Conservation (phyloP, 2,329 filamentous ascomycete species). For the Cercospora sp. region DNA sequence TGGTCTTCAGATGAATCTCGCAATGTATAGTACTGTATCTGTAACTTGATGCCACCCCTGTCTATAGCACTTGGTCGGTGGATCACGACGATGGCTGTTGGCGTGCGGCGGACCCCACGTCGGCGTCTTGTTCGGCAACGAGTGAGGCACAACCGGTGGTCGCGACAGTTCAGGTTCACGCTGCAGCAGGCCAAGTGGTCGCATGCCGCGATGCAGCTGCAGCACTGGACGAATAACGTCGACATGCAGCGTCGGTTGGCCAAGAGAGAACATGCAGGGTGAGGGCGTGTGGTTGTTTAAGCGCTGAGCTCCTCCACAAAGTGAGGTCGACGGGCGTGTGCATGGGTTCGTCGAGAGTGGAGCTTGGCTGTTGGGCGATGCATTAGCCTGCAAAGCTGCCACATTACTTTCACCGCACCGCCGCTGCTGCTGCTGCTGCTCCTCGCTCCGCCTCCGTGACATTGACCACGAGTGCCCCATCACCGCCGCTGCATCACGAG, state of each 20-base stretch:
- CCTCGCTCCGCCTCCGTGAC: not conserved
- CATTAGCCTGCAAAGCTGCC: constrained; percentile 6
- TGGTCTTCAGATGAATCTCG: not conserved
- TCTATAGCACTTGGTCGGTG: not conserved
- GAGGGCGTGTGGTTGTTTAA: not conserved
- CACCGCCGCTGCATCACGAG: not conserved
- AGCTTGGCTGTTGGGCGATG: constrained; percentile 5
- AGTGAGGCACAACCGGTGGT: not conserved
- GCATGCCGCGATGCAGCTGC: not conserved
- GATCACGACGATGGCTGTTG: not conserved
- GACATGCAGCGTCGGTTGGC: not conserved
- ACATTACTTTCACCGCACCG: constrained; percentile 2
- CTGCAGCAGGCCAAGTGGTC: not conserved
- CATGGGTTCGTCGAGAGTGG: constrained; percentile 5
- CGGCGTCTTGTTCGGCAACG: not conserved
- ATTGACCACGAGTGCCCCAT: not conserved
- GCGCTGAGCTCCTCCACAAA: not conserved
- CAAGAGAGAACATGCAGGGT: not conserved
- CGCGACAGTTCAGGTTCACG: not conserved
- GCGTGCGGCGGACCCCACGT: not conserved
- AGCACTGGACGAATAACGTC: not conserved
- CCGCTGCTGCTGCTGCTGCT: not conserved
- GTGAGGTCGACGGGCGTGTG: not conserved
- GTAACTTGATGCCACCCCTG: not conserved
- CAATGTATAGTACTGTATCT: constrained; percentile 4